Base-by-base conservation (phyloP, 805 yeast species). In the Pichia membranifaciens region DNA sequence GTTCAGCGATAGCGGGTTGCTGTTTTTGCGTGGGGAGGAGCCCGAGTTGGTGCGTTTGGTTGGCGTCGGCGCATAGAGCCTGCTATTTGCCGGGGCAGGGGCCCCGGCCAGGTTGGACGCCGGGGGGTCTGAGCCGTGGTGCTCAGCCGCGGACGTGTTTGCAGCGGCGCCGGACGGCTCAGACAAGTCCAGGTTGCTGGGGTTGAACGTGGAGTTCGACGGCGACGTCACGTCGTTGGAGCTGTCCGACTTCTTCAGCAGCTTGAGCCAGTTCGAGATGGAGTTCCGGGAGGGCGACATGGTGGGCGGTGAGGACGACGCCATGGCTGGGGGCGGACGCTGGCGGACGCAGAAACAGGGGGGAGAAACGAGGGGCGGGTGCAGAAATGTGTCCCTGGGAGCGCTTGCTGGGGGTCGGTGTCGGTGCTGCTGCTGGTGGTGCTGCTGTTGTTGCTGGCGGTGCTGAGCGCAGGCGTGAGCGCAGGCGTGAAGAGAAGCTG, bases 191-290 rank as follows among this genome's bases (percentile, higher is more conserved):
- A 31, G n/a, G 13, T 22, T 10, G 17, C 31, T 38, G 5, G 25
- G 8, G 23, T 37, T 37, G 23, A 37, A 18, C 3, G 35, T 29
- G 13, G 46, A 36, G 18, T 34, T 29, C 17, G 29, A 13, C 13
- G 43, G 28, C 21, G 47, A 38, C 7, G 36, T 15, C n/a, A 41
- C 7, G 18, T 41, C 43, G n/a, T 31, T 41, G n/a, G 36, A 17
- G 16, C 36, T 29, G 23, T 43, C 50, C 10, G 49, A 41, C 33
- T 43, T 46, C 22, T 47, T 50, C 35, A 47, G 41, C 4, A 40
- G 15, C 32, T 45, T 51, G 17, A 51, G 23, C 54, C 54, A 51
- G 17, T 35, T 31, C 9, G 54, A 51, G 21, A 41, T 43, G 2
- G 44, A 38, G 23, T 39, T 51, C 23, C 33, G 42, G 6, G 48